A percentile compares a stretch with the other conserved stretches of the same genome.
Evolutionary conservation across 1,139 yeast species (phyloP).

Genomic region (Zygosaccharomyces sapae): DNA sequence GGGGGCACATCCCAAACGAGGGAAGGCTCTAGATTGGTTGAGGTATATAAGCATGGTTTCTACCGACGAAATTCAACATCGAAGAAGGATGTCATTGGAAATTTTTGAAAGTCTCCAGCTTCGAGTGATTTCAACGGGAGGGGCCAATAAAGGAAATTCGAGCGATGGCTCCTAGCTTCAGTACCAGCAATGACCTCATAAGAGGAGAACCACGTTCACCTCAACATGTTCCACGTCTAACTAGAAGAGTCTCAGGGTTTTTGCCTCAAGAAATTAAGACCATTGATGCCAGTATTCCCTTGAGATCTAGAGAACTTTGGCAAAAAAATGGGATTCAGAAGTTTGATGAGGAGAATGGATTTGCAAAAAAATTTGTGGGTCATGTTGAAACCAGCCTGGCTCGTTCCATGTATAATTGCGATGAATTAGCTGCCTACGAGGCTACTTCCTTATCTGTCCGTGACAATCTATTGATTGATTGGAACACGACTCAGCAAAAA

Average conservation of each 20-base stretch:
- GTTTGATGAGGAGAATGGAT: conserved; percentile 51
- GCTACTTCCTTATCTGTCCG: conserved; percentile 78
- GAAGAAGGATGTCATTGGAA: no score
- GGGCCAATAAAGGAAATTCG: neutral
- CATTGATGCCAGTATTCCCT: conserved; percentile 77
- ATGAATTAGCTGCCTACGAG: conserved; percentile 86
- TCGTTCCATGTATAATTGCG: conserved; percentile 86
- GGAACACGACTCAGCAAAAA: conserved; percentile 91
- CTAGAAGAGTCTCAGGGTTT: conserved; percentile 83
- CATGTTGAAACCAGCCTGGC: conserved; percentile 91
- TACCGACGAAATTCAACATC: no score
- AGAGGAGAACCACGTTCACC: conserved; percentile 32
- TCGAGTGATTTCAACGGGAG: neutral
- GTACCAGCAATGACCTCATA: conserved; percentile 31
- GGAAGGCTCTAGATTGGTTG: no score
- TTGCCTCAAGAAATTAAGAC: conserved; percentile 85
- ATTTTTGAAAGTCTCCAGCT: neutral
- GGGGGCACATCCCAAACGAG: no score
- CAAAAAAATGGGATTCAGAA: conserved; percentile 54
- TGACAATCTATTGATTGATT: conserved; percentile 75
- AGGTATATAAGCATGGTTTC: no score
- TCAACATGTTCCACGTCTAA: conserved; percentile 37
- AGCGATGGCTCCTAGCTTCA: conserved; percentile 13
- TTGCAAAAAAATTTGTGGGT: conserved; percentile 67
- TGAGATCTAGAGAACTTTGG: conserved; percentile 74